Conservation (phyloP, 352 stramenopile genomes). For the Pythium graminicola region DNA sequence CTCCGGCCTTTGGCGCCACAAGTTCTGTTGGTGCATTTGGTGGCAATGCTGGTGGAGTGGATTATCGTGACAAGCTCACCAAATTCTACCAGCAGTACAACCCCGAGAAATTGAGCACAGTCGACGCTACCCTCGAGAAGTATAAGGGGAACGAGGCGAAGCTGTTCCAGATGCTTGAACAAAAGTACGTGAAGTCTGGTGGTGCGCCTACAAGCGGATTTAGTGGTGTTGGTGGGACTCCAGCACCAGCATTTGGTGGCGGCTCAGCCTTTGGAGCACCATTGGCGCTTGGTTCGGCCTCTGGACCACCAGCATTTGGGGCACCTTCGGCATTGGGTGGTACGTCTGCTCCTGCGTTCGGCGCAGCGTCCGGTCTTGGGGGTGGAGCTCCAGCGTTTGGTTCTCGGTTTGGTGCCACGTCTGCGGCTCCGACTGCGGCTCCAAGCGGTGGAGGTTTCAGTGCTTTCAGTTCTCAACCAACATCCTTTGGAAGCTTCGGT, state of each 20-base stretch:
- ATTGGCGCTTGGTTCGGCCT: conserved; percentile 5
- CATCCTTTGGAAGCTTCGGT: conserved; percentile 20
- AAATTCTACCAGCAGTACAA: conserved; percentile 76
- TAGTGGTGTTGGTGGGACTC: conserved; percentile 19
- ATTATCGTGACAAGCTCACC: conserved; percentile 49
- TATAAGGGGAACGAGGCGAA: conserved; percentile 65
- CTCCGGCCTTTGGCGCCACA: conserved; percentile 1
- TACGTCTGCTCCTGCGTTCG: conserved; percentile 34
- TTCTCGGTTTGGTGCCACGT: conserved; percentile 27
- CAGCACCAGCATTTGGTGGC: conserved; percentile 36
- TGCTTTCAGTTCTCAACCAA: conserved; percentile 18
- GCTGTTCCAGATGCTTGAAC: conserved; percentile 67
- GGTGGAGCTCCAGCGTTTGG: conserved; percentile 21
- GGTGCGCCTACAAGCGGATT: conserved; percentile 31
- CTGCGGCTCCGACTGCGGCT: conserved; percentile 12
- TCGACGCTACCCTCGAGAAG: conserved; percentile 63
- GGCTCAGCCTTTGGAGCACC: conserved; percentile 37
- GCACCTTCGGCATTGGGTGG: conserved; percentile 37
- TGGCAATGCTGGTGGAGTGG: conserved; percentile 17
- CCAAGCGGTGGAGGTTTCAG: conserved; percentile 32
- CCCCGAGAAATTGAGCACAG: conserved; percentile 55
- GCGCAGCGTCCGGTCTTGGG: conserved; percentile 41
- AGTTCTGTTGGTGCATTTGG: conserved; percentile 27
- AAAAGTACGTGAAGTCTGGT: conserved; percentile 56
- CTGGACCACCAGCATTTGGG: conserved; percentile 32